phyloP scores from a whole-genome alignment of 1,284 basidiomycete species.

The Singerocomus inundabilis region DNA sequence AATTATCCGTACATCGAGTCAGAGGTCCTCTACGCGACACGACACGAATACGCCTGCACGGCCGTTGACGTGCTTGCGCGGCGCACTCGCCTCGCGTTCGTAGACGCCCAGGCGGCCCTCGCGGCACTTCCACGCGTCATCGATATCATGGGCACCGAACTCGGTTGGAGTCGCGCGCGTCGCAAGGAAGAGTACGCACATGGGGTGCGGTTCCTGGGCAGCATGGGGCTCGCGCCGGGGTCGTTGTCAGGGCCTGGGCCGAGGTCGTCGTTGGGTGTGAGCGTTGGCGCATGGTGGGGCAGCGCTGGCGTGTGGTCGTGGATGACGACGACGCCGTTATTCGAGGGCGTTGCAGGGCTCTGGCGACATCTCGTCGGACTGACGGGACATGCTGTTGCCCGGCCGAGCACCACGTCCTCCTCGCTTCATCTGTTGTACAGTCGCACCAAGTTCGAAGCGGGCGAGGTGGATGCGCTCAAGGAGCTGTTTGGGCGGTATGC shows the following conservation, averaged over 20 bases:
- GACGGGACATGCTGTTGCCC: conserved; percentile 11
- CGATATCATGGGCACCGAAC: conserved; percentile 88
- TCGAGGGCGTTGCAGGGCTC: conserved; percentile 28
- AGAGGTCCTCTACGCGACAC: conserved; percentile 88
- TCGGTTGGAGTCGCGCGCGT: conserved; percentile 69
- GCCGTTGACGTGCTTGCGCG: conserved; percentile 92
- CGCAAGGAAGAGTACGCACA: conserved; percentile 60
- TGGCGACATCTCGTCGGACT: conserved; percentile 27
- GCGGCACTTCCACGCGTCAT: conserved; percentile 85
- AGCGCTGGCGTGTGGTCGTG: not conserved
- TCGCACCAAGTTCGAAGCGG: conserved; percentile 64
- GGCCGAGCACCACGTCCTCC: conserved; percentile 24
- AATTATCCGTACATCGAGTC: conserved; percentile 92
- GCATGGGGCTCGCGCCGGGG: conserved; percentile 69
- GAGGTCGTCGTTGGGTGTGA: conserved; percentile 17
- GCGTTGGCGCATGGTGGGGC: not conserved
- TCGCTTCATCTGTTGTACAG: conserved; percentile 39
- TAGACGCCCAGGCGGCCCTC: conserved; percentile 87
- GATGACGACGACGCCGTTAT: conserved; percentile 10
- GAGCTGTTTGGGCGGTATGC: conserved; percentile 51
- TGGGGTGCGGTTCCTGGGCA: conserved; percentile 64
- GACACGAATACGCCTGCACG: conserved; percentile 89
- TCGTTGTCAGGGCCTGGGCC: too few relatives aligned
- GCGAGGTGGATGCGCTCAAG: conserved; percentile 64
- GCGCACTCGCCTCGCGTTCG: conserved; percentile 88